Evolutionary conservation across 2,329 filamentous ascomycete species (phyloP).

Genomic region (Ilyonectria sp.): DNA sequence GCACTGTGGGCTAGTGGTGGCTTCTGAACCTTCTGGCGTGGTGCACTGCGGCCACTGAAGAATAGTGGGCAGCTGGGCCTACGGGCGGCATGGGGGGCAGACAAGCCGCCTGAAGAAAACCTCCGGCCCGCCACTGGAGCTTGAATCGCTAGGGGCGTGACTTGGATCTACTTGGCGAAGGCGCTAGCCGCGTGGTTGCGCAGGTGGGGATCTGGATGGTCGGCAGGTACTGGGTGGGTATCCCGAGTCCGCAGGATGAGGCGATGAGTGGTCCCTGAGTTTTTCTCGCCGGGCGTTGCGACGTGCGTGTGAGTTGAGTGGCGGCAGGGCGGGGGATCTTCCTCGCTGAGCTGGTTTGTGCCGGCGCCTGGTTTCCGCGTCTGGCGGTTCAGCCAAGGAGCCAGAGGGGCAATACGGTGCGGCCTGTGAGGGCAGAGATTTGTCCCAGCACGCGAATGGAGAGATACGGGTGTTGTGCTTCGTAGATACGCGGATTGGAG

Average conservation of each 20-base stretch:
- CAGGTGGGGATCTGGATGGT: conserved; percentile 33
- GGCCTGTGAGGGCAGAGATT: not conserved
- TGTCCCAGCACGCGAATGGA: not conserved
- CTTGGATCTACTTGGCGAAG: conserved; percentile 41
- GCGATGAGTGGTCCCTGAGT: conserved; percentile 23
- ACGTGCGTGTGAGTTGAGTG: conserved; percentile 1
- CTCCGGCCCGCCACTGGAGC: conserved; percentile 30
- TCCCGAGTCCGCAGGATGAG: conserved; percentile 22
- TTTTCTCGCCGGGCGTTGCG: conserved; percentile 10
- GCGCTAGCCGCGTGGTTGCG: conserved; percentile 44
- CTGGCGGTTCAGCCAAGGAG: no score
- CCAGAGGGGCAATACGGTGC: not conserved
- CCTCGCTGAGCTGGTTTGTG: not conserved
- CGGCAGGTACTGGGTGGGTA: conserved; percentile 38
- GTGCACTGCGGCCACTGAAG: conserved; percentile 31
- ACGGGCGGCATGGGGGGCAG: not conserved
- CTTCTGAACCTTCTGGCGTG: conserved; percentile 34
- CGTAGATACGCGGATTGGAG: conserved; percentile 5
- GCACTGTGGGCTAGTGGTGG: conserved; percentile 42
- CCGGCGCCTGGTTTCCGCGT: no score
- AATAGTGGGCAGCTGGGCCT: conserved; percentile 35
- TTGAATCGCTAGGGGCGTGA: conserved; percentile 34
- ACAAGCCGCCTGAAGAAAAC: conserved; percentile 4
- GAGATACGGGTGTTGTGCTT: not conserved
- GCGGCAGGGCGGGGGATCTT: conserved; percentile 3